These are phyloP conservation scores for Plenodomus lindquistii DNA, from an alignment of 2,329 filamentous ascomycete genomes.

Conservation along the genomic window DNA sequence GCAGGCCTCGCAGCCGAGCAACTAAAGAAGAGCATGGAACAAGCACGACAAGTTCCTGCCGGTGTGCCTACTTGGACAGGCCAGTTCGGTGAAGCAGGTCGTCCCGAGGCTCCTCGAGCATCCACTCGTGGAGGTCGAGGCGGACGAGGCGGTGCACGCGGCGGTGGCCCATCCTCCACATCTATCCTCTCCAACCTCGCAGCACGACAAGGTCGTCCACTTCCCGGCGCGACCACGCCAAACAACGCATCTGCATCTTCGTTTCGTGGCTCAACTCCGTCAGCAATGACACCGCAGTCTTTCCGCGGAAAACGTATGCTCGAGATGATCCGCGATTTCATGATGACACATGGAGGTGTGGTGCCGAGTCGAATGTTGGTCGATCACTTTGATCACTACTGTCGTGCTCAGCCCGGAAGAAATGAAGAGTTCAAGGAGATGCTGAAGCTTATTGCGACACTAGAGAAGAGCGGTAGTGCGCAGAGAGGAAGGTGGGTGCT, in stretches of 20 bases:
- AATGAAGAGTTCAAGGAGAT: slow-evolving; percentile 78
- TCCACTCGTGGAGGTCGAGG: slow-evolving; percentile 50
- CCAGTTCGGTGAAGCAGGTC: slow-evolving; percentile 74
- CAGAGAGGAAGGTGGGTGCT: slow-evolving; percentile 60
- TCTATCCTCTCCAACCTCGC: slow-evolving; percentile 51
- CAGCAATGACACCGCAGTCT: slow-evolving; percentile 24
- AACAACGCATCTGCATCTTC: slow-evolving; percentile 14
- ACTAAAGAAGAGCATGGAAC: slow-evolving; percentile 72
- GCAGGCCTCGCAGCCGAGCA: slow-evolving; percentile 77
- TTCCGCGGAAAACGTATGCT: slow-evolving; percentile 50
- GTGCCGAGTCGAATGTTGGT: slow-evolving; percentile 84
- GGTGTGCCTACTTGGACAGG: slow-evolving; percentile 96
- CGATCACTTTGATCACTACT: slow-evolving; percentile 85
- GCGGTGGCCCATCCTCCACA: slow-evolving; percentile 48
- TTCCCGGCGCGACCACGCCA: slow-evolving; percentile 7
- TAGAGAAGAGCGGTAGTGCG: slow-evolving; percentile 61
- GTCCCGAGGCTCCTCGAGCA: slow-evolving; percentile 51
- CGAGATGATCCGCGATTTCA: slow-evolving; percentile 71
- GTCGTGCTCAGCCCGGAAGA: slow-evolving; percentile 68
- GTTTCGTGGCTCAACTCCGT: slow-evolving; percentile 35
- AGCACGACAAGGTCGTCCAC: slow-evolving; percentile 43
- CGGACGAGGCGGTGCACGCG: slow-evolving; percentile 31
- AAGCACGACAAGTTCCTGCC: slow-evolving; percentile 72
- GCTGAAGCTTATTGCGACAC: slow-evolving; percentile 72
- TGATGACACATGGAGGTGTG: slow-evolving; percentile 74